These are phyloP conservation scores for Bryoglossum gracile DNA, from an alignment of 495 filamentous ascomycete genomes.

Conservation along the genomic window DNA sequence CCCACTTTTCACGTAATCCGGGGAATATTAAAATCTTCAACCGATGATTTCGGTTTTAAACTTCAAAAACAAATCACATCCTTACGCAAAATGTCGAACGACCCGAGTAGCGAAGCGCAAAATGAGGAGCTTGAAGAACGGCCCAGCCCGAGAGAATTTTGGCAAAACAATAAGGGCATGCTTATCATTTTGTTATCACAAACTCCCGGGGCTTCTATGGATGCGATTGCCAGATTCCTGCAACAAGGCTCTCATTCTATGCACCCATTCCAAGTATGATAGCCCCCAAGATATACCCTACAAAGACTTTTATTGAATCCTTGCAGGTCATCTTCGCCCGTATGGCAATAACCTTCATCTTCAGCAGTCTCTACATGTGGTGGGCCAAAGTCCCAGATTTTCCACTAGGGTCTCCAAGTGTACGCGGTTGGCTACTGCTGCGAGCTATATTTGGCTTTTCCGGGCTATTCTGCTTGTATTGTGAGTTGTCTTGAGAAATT, in stretches of 20 bases:
- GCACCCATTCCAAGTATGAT: constrained; percentile 20
- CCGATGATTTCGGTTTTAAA: no score
- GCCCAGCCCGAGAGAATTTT: neutral
- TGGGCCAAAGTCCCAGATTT: constrained; percentile 53
- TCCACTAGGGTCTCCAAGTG: constrained; percentile 57
- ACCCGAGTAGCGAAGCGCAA: no score
- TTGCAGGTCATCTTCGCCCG: constrained; percentile 70
- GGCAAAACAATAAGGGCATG: constrained; percentile 17
- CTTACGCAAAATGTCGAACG: no score
- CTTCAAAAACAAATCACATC: no score
- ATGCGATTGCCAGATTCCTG: constrained; percentile 20
- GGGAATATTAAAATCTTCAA: no score
- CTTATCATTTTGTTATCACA: constrained; percentile 13
- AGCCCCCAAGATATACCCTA: neutral
- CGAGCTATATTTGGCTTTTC: constrained; percentile 65
- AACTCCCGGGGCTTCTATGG: constrained; percentile 11
- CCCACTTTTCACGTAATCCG: no score
- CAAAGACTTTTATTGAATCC: neutral
- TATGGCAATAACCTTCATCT: constrained; percentile 63
- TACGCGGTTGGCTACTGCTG: constrained; percentile 54
- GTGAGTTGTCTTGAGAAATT: constrained; percentile 30
- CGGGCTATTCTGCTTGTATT: constrained; percentile 70
- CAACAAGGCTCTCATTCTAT: constrained; percentile 18
- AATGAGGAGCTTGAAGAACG: no score
- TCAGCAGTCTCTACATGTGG: constrained; percentile 68